Conservation (phyloP, 2,329 filamentous ascomycete genomes). For the Cladosporium sp. region DNA sequence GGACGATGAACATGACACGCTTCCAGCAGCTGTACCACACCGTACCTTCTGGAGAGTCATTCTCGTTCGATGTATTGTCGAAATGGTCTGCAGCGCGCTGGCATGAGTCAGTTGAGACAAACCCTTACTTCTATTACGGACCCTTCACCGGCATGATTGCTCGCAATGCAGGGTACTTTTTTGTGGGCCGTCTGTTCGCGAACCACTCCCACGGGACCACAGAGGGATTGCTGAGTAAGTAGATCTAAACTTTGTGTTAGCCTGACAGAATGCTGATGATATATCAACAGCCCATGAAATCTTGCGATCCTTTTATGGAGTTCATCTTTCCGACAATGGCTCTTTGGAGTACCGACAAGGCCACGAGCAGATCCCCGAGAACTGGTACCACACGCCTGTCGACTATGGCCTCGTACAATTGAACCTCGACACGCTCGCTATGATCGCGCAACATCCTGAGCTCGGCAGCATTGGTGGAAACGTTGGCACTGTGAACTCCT, state of each 20-base stretch:
- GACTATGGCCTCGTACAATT: conserved; percentile 19
- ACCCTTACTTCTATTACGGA: conserved; percentile 36
- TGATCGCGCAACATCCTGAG: conserved; percentile 19
- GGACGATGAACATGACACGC: conserved; percentile 54
- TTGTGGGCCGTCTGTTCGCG: conserved; percentile 32
- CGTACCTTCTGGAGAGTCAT: conserved; percentile 26
- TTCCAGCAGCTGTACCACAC: conserved; percentile 52
- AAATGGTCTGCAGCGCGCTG: conserved; percentile 33
- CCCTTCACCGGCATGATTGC: conserved; percentile 34
- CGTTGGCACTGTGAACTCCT: conserved; percentile 30
- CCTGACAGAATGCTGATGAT: conserved; percentile 20
- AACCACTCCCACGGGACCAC: conserved; percentile 37
- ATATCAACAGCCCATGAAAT: conserved; percentile 33
- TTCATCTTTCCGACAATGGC: conserved; percentile 35
- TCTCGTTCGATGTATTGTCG: conserved; percentile 36
- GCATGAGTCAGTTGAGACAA: conserved; percentile 31
- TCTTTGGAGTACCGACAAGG: conserved; percentile 23
- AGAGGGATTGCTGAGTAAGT: conserved; percentile 37
- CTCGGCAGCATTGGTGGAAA: conserved; percentile 27
- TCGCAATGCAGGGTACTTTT: conserved; percentile 30
- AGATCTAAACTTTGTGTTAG: neutral
- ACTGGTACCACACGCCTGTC: conserved; percentile 20
- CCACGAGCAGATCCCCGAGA: conserved; percentile 26
- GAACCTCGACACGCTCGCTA: conserved; percentile 10
- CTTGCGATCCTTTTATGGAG: conserved; percentile 38